These are phyloP conservation scores for Amorphotheca resinae DNA, from an alignment of 495 filamentous ascomycete species.

Conservation along the genomic window DNA sequence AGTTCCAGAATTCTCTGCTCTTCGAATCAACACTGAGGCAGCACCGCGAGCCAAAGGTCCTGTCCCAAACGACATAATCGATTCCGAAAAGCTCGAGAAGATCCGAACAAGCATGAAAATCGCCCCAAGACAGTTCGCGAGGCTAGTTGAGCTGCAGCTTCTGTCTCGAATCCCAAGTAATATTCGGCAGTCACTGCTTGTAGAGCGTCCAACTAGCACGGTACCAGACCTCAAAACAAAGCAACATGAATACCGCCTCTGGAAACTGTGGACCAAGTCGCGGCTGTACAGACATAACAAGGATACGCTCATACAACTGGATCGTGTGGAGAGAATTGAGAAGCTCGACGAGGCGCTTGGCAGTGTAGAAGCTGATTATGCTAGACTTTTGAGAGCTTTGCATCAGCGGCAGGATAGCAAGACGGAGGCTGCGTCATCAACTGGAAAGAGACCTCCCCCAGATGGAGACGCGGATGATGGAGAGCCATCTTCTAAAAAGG, in stretches of 20 bases:
- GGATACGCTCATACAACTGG: conserved; percentile 66
- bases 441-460: conserved; percentile 14
- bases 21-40: conserved; percentile 37
- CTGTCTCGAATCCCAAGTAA: conserved; percentile 56
- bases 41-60: conserved; percentile 27
- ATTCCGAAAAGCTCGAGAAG: conserved; percentile 39
- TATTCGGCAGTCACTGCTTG: conserved; percentile 37
- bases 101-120: conserved; percentile 64
- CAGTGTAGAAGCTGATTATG: conserved; percentile 75
- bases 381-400: conserved; percentile 38
- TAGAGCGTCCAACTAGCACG: conserved; percentile 23
- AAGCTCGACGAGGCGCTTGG: conserved; percentile 69
- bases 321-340: conserved; percentile 59
- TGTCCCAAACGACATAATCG: conserved; percentile 56
- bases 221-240: conserved; percentile 28
- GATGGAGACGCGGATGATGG: conserved; percentile 5
- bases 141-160: conserved; percentile 80
- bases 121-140: conserved; percentile 71
- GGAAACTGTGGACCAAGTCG: conserved; percentile 73
- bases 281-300: conserved; percentile 67
- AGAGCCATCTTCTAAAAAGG: conserved; percentile 15
- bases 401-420: conserved; percentile 7
- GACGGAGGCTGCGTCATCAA: neutral
- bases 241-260: conserved; percentile 61
- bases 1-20: conserved; percentile 35